These are phyloP conservation scores for Patellifolia procumbens DNA, from an alignment of 179 eudicot genomes.

Conservation along the genomic window DNA sequence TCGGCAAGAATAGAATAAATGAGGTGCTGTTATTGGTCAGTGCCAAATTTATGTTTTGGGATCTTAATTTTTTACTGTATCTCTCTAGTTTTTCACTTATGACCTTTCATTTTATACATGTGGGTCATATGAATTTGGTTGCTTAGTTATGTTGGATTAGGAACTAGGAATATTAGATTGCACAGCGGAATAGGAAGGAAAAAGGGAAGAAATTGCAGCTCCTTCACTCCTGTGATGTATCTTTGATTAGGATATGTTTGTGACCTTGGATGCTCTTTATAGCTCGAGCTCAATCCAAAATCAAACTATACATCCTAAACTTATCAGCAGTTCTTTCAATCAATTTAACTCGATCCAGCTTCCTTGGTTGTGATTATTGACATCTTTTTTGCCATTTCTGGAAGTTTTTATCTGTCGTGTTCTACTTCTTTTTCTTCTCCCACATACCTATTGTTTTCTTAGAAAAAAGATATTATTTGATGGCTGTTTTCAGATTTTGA, in stretches of 20 bases:
- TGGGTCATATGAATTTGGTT: no score
- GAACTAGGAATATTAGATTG: no score
- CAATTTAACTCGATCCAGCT: not conserved
- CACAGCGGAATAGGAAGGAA: no score
- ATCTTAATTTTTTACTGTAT: no score
- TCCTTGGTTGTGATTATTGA: not conserved
- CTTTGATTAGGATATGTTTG: not conserved
- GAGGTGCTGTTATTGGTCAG: not conserved
- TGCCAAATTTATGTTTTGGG: no score
- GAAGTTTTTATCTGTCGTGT: not conserved
- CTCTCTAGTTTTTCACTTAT: no score
- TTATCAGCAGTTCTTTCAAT: not conserved
- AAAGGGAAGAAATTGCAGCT: no score
- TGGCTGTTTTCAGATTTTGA: conserved; percentile 10
- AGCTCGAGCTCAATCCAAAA: not conserved
- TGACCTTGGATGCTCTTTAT: no score
- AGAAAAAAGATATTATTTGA: not conserved
- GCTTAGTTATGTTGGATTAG: no score
- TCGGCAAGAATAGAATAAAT: not conserved
- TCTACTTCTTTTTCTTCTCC: not conserved
- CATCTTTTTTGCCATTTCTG: not conserved
- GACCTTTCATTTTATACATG: no score
- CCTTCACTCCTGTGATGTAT: no score
- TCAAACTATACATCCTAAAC: not conserved
- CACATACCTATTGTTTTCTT: not conserved